These are phyloP conservation scores for Talaromyces sp. DNA, from an alignment of 2,329 filamentous ascomycete species.

Conservation along the genomic window DNA sequence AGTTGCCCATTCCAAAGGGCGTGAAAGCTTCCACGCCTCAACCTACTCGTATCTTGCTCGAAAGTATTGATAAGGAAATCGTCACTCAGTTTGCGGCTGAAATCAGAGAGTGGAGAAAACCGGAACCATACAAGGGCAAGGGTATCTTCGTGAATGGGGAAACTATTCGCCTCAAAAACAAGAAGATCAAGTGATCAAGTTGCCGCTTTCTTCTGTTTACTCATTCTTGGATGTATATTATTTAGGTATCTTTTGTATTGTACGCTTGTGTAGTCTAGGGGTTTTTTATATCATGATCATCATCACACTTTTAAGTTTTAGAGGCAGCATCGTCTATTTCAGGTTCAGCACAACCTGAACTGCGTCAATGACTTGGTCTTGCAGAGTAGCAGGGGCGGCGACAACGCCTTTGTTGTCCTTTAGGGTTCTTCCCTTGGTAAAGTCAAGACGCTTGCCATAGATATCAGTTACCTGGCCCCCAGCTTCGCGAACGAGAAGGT, in stretches of 20 bases:
- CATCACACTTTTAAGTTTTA: background rate
- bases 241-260: conserved; percentile 21
- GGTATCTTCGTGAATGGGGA: conserved; percentile 97
- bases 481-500: conserved; percentile 89
- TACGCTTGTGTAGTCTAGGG: conserved; percentile 12
- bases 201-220: conserved; percentile 11
- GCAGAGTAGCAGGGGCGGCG: conserved; percentile 74
- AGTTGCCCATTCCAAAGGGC: conserved; percentile 76
- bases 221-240: conserved; percentile 23
- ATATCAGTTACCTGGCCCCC: conserved; percentile 90
- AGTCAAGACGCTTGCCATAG: conserved; percentile 79
- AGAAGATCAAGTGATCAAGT: conserved; percentile 78
- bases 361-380: conserved; percentile 70
- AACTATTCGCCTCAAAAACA: conserved; percentile 96
- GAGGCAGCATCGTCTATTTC: conserved; percentile 31
- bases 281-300: conserved; percentile 22
- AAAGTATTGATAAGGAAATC: conserved; percentile 80
- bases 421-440: conserved; percentile 79
- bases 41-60: conserved; percentile 84
- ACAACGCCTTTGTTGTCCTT: conserved; percentile 90
- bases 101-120: conserved; percentile 82
- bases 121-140: conserved; percentile 99
- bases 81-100: conserved; percentile 88
- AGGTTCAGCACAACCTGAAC: conserved; percentile 73
- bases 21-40: conserved; percentile 85